Percentiles rank a stretch among this genome's conserved stretches.
Conservation (phyloP, 2,329 filamentous ascomycete species). For the Aspergillus melleus region DNA sequence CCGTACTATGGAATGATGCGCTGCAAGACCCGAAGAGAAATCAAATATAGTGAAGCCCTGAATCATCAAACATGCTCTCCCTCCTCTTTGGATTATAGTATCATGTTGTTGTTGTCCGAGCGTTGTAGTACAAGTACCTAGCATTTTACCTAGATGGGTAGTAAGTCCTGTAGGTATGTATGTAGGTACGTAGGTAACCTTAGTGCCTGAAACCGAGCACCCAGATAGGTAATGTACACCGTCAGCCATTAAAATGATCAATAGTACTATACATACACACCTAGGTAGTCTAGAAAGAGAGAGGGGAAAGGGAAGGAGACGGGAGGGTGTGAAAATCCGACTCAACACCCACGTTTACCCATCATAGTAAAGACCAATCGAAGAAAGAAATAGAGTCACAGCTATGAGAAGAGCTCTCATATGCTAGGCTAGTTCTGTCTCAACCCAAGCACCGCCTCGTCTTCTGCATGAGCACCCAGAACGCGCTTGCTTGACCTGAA, state of each 20-base stretch:
- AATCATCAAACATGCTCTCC: background rate
- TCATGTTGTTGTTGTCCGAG: background rate
- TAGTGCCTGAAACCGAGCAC: too few species aligned
- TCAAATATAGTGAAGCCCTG: background rate
- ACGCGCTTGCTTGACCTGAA: conserved; percentile 1
- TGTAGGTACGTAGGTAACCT: too few species aligned
- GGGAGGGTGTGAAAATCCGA: too few species aligned
- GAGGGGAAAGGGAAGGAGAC: too few species aligned
- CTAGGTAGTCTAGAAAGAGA: too few species aligned
- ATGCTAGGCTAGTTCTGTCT: background rate
- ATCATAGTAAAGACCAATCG: background rate
- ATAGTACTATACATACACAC: too few species aligned
- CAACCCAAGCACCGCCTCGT: conserved; percentile 16
- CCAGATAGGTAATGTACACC: too few species aligned
- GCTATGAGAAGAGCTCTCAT: conserved; percentile 1
- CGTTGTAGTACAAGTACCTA: background rate
- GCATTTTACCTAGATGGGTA: too few species aligned
- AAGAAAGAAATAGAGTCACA: background rate
- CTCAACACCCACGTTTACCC: too few species aligned
- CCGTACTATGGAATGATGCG: background rate
- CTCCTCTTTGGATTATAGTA: background rate
- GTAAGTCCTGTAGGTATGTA: too few species aligned
- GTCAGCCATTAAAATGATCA: too few species aligned
- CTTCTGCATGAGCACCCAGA: conserved; percentile 17
- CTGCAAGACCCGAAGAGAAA: background rate